Base-by-base conservation (phyloP, 768 basidiomycete genomes). In the Termitomyces sp. region DNA sequence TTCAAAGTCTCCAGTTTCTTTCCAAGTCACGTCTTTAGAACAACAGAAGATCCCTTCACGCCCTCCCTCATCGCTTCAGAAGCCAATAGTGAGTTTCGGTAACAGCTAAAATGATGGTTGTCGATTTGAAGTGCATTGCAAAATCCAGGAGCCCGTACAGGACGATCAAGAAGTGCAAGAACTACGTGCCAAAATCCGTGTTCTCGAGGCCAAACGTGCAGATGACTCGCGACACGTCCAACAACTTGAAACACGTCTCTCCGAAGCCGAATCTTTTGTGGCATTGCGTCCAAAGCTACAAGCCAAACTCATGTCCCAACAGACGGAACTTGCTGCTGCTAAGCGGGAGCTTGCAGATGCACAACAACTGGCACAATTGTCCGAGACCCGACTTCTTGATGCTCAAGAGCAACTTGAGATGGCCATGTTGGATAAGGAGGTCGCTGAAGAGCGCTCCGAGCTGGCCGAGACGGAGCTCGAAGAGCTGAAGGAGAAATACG, bases 381-480 rank as follows among this genome's bases (percentile, higher is more conserved):
- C 86, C 0, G 91, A 95, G 62, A 75, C 74, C 16, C 80, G 90
- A 24, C 76, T 91, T 1, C 73, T 87, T 2, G 96, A 98, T 69
- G 70, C 88, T 1, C 85, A 90, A 54, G 96, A 98, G 58, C 92
- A 95, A 68, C 74, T 98, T 41, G 97, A 99, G 75, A 94, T 98
- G 89, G 81, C 86, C 3, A 91, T 91, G 81, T 74, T 99, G 65
- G 97, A 99, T 70, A 94, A 93, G 73, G 97, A 99, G 70, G 86
- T 98, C 41, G 95, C 96, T 0, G 97, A 98, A 68, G 96, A 98
- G 71, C 85, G 85, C 59, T 88, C 91, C 0, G 96, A 98, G 71
- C 68, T 84, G 2, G 87, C 87, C 0, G 88, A 93, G 68, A 72
- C 78, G 0, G 93, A 95, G 67, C 67, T 95, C 52, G 92, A 91